Conservation (phyloP, 2,329 filamentous ascomycete species). For the Beauveria pseudobassiana region DNA sequence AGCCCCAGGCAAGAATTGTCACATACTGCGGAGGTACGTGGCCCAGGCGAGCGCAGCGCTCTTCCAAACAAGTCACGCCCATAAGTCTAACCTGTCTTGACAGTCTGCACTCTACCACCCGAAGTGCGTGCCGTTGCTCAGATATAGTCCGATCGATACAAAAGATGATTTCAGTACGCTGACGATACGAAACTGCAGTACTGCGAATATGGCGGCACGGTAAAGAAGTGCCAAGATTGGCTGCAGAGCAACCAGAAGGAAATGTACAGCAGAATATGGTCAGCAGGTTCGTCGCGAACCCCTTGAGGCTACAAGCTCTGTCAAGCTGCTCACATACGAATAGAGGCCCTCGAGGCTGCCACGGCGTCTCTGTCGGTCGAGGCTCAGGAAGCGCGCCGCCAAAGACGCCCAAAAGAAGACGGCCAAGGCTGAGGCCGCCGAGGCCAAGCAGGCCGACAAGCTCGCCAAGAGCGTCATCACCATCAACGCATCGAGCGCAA, state of each 20-base stretch:
- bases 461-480: slow-evolving; percentile 75
- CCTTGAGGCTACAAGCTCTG: too few species aligned
- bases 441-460: slow-evolving; percentile 74
- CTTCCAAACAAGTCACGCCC: background rate
- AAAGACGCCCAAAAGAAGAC: slow-evolving; percentile 97
- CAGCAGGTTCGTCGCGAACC: slow-evolving; percentile 53
- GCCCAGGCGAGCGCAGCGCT: background rate
- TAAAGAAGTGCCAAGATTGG: slow-evolving; percentile 97
- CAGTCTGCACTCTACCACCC: slow-evolving; percentile 58
- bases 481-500: slow-evolving; percentile 96
- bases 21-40: slow-evolving; percentile 52
- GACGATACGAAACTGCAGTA: slow-evolving; percentile 54
- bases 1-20: slow-evolving; percentile 45
- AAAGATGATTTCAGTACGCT: slow-evolving; percentile 15
- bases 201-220: slow-evolving; percentile 95
- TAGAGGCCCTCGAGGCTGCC: slow-evolving; percentile 75
- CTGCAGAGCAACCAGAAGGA: slow-evolving; percentile 65
- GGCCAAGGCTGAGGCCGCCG: slow-evolving; percentile 81
- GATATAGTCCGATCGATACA: slow-evolving; percentile 8
- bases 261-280: slow-evolving; percentile 77
- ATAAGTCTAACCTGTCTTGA: slow-evolving; percentile 9
- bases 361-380: slow-evolving; percentile 81
- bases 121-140: slow-evolving; percentile 37
- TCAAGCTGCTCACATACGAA: slow-evolving; percentile 3
- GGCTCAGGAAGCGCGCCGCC: slow-evolving; percentile 83